These are phyloP conservation scores for Jatropha multifida DNA, from an alignment of 441 rosid genomes.

Conservation along the genomic window DNA sequence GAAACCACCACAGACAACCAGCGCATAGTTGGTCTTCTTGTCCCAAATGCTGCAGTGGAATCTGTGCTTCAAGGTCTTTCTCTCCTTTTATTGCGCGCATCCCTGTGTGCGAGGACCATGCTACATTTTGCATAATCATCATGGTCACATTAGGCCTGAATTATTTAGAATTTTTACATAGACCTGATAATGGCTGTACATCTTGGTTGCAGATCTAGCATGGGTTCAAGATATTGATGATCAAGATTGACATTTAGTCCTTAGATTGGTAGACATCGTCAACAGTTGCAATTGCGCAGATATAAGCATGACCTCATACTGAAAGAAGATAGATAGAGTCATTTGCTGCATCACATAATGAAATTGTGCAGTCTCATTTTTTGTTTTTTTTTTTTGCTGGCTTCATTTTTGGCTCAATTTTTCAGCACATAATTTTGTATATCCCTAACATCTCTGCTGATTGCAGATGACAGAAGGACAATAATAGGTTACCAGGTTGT, in stretches of 20 bases:
- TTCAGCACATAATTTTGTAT: conserved; percentile 38
- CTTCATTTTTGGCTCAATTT: conserved; percentile 9
- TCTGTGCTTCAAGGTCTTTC: conserved; percentile 83
- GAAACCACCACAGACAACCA: conserved; percentile 76
- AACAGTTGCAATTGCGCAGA: conserved; percentile 9
- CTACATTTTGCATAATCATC: too few relatives aligned
- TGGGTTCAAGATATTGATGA: conserved; percentile 93
- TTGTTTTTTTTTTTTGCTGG: not conserved
- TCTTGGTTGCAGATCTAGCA: conserved; percentile 67
- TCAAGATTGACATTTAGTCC: conserved; percentile 28
- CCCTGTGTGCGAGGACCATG: not conserved
- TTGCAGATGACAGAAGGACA: conserved; percentile 14
- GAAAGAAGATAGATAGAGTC: not conserved
- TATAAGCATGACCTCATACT: conserved; percentile 18
- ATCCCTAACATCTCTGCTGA: conserved; percentile 12
- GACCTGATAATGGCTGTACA: conserved; percentile 5
- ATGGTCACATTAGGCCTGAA: too few relatives aligned
- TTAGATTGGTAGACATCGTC: not conserved
- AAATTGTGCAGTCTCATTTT: conserved; percentile 37
- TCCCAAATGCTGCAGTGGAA: conserved; percentile 95
- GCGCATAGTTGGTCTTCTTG: conserved; percentile 82
- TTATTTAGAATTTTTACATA: not conserved
- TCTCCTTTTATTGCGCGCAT: conserved; percentile 14
- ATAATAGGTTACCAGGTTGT: conserved; percentile 27
- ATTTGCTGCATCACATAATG: conserved; percentile 18